phyloP scores from a whole-genome alignment of 139 green algal genomes.

The Picochlorum sp. region DNA sequence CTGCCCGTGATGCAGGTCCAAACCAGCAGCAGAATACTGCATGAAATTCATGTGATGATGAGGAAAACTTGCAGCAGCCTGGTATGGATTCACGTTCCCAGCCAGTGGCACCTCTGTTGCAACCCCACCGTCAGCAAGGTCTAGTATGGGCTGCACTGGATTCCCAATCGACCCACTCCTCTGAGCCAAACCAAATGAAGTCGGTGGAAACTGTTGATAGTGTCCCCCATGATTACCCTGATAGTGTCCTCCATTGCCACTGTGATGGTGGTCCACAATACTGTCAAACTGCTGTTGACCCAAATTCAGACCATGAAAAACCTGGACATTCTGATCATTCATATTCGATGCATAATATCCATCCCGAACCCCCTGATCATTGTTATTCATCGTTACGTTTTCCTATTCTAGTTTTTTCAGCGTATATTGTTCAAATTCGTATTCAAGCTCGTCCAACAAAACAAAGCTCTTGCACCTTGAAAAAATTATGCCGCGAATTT shows the following conservation, averaged over 20 bases:
- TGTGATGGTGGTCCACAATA: background rate
- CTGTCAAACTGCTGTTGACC: background rate
- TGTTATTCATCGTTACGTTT: background rate
- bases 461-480: too few species aligned
- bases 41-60: background rate
- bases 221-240: too few species aligned
- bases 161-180: background rate
- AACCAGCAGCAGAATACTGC: too few species aligned
- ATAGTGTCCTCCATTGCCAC: too few species aligned
- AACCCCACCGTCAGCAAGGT: background rate
- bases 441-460: background rate
- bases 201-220: too few species aligned
- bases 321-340: background rate
- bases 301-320: slow-evolving; percentile 2
- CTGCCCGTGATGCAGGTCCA: too few species aligned
- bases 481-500: too few species aligned
- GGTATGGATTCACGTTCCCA: background rate
- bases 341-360: background rate
- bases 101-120: background rate
- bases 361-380: background rate
- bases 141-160: background rate
- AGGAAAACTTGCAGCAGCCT: background rate
- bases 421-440: background rate
- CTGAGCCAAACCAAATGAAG: too few species aligned
- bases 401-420: background rate